These are phyloP conservation scores for Xylariaceae sp. DNA, from an alignment of 2,329 filamentous ascomycete species.

Conservation along the genomic window DNA sequence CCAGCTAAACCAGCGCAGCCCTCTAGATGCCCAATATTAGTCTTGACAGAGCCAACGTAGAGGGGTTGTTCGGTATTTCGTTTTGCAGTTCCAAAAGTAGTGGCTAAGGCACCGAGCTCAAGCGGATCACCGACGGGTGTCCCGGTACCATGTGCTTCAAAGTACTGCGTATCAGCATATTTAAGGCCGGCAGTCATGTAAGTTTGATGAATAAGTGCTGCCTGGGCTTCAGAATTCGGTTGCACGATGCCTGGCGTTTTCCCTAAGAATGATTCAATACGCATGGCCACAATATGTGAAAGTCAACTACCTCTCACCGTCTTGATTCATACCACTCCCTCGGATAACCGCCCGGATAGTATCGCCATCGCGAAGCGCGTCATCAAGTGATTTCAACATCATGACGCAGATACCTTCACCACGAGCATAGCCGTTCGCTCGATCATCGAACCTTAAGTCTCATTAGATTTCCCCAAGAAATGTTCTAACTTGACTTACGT, in stretches of 20 bases:
- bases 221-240: slow-evolving; percentile 48
- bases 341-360: slow-evolving; percentile 48
- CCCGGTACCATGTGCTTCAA: slow-evolving; percentile 43
- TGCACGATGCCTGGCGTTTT: slow-evolving; percentile 51
- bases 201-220: slow-evolving; percentile 39
- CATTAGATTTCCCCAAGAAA: slow-evolving; percentile 1
- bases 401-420: slow-evolving; percentile 50
- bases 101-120: slow-evolving; percentile 35
- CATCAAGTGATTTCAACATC: slow-evolving; percentile 44
- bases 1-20: slow-evolving; percentile 36
- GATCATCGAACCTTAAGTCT: slow-evolving; percentile 44
- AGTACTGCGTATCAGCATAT: slow-evolving; percentile 29
- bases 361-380: slow-evolving; percentile 45
- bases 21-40: slow-evolving; percentile 40
- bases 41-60: slow-evolving; percentile 30
- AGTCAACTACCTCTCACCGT: slow-evolving; percentile 46
- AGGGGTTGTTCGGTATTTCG: background rate
- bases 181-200: slow-evolving; percentile 43
- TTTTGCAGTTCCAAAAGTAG: slow-evolving; percentile 13
- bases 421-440: slow-evolving; percentile 55
- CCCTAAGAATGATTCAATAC: background rate
- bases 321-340: slow-evolving; percentile 46
- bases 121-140: slow-evolving; percentile 24
- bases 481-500: slow-evolving; percentile 2
- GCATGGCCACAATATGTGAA: background rate